Evolutionary conservation across 768 basidiomycete genomes (phyloP), one percentile per base, ranked within the genome.

Genomic region (Mycena haematopus): DNA sequence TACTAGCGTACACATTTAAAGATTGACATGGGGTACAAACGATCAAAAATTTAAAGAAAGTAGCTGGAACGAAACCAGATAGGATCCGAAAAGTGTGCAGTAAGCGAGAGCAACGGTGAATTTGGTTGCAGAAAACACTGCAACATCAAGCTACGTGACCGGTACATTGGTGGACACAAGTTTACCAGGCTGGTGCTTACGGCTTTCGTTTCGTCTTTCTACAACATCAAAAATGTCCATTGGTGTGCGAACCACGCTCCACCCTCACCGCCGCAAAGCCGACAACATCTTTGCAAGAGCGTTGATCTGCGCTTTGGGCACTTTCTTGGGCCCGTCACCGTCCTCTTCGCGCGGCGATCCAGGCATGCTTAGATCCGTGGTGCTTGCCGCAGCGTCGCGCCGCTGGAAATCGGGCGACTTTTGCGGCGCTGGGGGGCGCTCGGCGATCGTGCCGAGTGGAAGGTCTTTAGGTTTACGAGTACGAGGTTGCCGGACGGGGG

Each of bases 211-310:
- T 38, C 53, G 58, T 66, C 61, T 58, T 58, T 61, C 66, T 67
- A 57, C 58, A 22, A 46, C 44, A 59, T 44, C 42, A 60, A 52
- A 53, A 67, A 36, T 31, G 66, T 69, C 65, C 71, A 63, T 69
- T 44, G 68, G 25, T 31, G 7, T 44, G 64, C 59, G n/a, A 19
- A 42, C 40, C 52, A 56, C 63, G 62, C 61, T 40, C 60, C 29
- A 33, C 38, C 80, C 73, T 82, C 73, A 91, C 71, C 88, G 88
- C 71, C 90, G 82, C 76, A 92, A 75, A 54, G 90, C 90, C 60
- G 88, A 92, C 61, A 95, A 79, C 92, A 96, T 93, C 87, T 95
- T 95, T 60, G 93, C 93, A 69, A 96, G 80, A 44, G 92, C 85
- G 70, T 89, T 88, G 78, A 95, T 95, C 80, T 95, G 94, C 51